These are phyloP conservation scores for Venturiaceae sp. DNA, from an alignment of 2,329 filamentous ascomycete species.

Conservation along the genomic window DNA sequence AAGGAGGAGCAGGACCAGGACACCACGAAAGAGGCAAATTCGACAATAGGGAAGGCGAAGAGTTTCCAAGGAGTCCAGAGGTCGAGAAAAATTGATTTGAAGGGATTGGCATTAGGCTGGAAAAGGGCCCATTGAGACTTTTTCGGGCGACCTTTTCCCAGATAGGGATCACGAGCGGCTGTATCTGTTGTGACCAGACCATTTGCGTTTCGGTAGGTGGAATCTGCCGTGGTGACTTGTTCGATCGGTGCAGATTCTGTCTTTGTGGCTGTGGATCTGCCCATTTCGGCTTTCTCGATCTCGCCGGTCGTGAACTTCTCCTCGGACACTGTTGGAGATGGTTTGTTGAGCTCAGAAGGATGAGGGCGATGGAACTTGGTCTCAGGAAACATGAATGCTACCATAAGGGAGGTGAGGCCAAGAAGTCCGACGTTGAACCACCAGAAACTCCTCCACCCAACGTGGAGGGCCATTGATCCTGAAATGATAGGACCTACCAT, in stretches of 20 bases:
- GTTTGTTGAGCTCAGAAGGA: constrained; percentile 16
- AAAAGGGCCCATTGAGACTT: constrained; percentile 47
- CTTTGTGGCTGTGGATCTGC: constrained; percentile 6
- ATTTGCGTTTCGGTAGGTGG: constrained; percentile 13
- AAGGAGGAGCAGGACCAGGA: constrained; percentile 50
- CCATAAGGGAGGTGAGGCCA: constrained; percentile 38
- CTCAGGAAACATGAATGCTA: constrained; percentile 53
- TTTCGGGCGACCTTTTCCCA: constrained; percentile 45
- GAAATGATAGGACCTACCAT: constrained; percentile 50
- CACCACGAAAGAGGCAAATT: constrained; percentile 52
- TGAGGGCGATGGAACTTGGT: constrained; percentile 47
- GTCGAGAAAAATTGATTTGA: constrained; percentile 39
- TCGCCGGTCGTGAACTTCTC: constrained; percentile 11
- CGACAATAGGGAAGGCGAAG: constrained; percentile 52
- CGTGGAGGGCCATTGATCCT: constrained; percentile 49
- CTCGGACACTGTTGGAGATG: constrained; percentile 10
- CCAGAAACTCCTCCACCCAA: constrained; percentile 55
- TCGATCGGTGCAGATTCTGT: constrained; percentile 17
- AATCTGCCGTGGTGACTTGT: constrained; percentile 15
- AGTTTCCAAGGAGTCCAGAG: constrained; percentile 55
- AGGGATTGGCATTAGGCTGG: constrained; percentile 37
- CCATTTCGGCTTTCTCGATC: neutral
- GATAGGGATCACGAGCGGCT: constrained; percentile 41
- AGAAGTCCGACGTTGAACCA: constrained; percentile 49
- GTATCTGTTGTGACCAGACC: constrained; percentile 22